Percentiles rank a stretch among this genome's conserved stretches.
Evolutionary conservation across 805 yeast genomes (phyloP).

Genomic region (Spathaspora girioi): DNA sequence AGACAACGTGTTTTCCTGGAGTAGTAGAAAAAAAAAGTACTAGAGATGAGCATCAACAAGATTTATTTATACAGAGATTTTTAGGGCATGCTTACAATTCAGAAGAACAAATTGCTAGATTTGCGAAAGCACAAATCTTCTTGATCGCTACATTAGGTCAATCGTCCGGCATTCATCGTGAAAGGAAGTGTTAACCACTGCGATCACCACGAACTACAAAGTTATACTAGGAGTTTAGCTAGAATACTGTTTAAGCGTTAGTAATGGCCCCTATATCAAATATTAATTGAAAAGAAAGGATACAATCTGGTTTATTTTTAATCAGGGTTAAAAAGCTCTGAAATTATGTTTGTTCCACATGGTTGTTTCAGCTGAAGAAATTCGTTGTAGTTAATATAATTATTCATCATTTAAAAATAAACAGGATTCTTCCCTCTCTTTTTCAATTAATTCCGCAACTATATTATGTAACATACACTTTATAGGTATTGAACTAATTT

Average conservation of each 20-base stretch:
- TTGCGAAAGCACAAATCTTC: neutral
- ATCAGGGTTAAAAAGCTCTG: slow-evolving; percentile 77
- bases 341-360: slow-evolving; percentile 51
- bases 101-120: neutral
- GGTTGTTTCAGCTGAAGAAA: slow-evolving; percentile 67
- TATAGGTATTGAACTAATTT: neutral
- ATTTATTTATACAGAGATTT: neutral
- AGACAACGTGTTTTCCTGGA: neutral
- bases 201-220: neutral
- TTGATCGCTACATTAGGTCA: neutral
- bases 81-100: neutral
- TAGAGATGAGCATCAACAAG: neutral
- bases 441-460: slow-evolving; percentile 4
- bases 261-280: neutral
- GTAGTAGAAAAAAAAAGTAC: slow-evolving; percentile 1
- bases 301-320: neutral
- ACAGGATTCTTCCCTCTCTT: slow-evolving; percentile 3
- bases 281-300: neutral
- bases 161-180: neutral
- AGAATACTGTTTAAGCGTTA: neutral
- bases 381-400: slow-evolving; percentile 41
- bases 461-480: slow-evolving; percentile 1
- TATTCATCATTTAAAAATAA: slow-evolving; percentile 26
- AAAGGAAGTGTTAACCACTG: neutral
- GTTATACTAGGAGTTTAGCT: neutral